Evolutionary conservation across 495 filamentous ascomycete genomes (phyloP).

Genomic region (Poronia punctata): DNA sequence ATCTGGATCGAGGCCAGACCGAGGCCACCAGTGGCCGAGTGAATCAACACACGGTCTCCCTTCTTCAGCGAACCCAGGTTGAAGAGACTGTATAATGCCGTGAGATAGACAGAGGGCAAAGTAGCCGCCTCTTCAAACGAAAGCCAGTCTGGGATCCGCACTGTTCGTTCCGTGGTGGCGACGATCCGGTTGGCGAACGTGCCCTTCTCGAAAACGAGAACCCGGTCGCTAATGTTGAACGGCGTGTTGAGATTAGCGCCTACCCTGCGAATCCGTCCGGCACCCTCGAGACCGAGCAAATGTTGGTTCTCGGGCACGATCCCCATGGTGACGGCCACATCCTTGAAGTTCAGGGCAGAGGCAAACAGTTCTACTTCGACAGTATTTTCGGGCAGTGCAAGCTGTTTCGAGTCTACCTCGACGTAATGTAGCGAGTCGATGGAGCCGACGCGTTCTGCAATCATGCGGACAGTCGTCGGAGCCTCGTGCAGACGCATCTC

Average conservation of each 20-base stretch:
- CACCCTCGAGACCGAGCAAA: slow-evolving; percentile 30
- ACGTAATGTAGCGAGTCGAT: slow-evolving; percentile 12
- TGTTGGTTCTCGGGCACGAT: slow-evolving; percentile 25
- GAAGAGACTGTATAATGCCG: slow-evolving; percentile 34
- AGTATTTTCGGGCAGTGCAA: slow-evolving; percentile 12
- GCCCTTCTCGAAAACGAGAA: slow-evolving; percentile 23
- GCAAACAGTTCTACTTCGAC: slow-evolving; percentile 29
- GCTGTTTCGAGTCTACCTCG: slow-evolving; percentile 3
- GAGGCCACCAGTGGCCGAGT: slow-evolving; percentile 45
- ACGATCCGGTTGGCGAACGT: slow-evolving; percentile 24
- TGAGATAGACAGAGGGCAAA: slow-evolving; percentile 29
- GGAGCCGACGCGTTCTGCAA: slow-evolving; percentile 18
- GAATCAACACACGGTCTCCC: slow-evolving; percentile 51
- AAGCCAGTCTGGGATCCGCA: slow-evolving; percentile 27
- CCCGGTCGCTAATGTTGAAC: slow-evolving; percentile 21
- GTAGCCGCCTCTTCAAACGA: slow-evolving; percentile 38
- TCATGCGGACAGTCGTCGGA: too few relatives aligned
- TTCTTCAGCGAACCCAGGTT: slow-evolving; percentile 27
- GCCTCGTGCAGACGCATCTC: too few relatives aligned
- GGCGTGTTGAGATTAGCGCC: slow-evolving; percentile 28
- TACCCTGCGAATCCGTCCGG: slow-evolving; percentile 29
- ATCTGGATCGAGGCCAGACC: slow-evolving; percentile 51
- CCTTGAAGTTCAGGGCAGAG: slow-evolving; percentile 33
- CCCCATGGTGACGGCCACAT: slow-evolving; percentile 28
- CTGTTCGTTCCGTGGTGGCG: not conserved